Conservation (phyloP, 176 grass and related monocot species). For the Elymus sibiricus region DNA sequence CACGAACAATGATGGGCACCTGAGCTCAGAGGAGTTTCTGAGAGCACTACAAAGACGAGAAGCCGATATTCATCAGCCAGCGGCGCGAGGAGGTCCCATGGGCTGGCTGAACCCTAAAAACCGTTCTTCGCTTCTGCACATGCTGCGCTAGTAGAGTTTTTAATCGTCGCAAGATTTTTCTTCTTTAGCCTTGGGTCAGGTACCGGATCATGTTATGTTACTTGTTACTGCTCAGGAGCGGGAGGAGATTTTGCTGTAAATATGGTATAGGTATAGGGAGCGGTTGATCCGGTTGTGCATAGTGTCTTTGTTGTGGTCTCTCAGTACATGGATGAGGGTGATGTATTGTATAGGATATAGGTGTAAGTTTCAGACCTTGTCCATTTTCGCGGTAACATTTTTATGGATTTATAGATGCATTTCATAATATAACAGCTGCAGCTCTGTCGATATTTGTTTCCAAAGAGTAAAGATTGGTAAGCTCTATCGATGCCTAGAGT, state of each 20-base stretch:
- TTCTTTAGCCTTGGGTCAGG: not conserved
- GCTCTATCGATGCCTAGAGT: not conserved
- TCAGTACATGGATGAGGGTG: not conserved
- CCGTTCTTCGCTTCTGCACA: constrained; percentile 26
- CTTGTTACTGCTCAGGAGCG: not conserved
- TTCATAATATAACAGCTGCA: not conserved
- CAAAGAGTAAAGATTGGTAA: not conserved
- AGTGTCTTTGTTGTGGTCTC: not conserved
- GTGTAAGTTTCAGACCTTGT: not conserved
- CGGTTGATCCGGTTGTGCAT: constrained; percentile 18
- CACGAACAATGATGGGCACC: constrained; percentile 59
- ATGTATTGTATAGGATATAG: not conserved
- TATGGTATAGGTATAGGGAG: not conserved
- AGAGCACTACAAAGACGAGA: constrained; percentile 74
- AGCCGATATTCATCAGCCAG: constrained; percentile 50
- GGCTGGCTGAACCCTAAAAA: constrained; percentile 55
- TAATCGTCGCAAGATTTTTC: not conserved
- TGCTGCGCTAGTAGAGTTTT: not conserved
- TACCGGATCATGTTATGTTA: not conserved
- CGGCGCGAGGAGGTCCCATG: constrained; percentile 36
- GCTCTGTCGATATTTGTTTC: not conserved
- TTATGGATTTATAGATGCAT: not conserved
- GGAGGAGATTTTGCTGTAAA: constrained; percentile 16
- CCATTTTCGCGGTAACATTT: not conserved
- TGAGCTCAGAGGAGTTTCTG: constrained; percentile 81